Conservation (phyloP, 176 grass and related monocot species). For the Triticum timopheevii region DNA sequence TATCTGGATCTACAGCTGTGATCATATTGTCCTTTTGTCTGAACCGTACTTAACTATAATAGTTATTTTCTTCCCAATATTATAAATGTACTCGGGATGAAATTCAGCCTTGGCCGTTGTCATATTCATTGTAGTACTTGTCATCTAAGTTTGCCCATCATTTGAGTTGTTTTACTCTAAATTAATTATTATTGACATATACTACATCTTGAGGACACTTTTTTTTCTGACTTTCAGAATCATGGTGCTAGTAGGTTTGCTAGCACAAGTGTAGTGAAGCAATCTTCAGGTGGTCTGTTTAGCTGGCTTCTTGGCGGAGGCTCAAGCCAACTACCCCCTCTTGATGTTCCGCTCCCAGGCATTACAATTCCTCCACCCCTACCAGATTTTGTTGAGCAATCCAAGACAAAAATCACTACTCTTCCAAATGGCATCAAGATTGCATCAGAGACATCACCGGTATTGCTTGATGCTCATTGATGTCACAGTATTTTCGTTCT, state of each 20-base stretch:
- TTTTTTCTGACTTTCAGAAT: slow-evolving; percentile 2
- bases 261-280: slow-evolving; percentile 57
- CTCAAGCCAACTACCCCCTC: slow-evolving; percentile 47
- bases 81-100: background rate
- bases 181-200: background rate
- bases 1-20: background rate
- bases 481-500: slow-evolving; percentile 15
- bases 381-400: slow-evolving; percentile 59
- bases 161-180: slow-evolving; percentile 1
- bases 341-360: slow-evolving; percentile 55
- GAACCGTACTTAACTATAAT: background rate
- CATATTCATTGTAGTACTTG: background rate
- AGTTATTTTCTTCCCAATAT: background rate
- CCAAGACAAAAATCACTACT: slow-evolving; percentile 67
- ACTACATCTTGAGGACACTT: background rate
- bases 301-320: slow-evolving; percentile 61
- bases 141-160: background rate
- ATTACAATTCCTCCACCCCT: slow-evolving; percentile 44
- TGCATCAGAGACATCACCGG: slow-evolving; percentile 54
- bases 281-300: slow-evolving; percentile 54
- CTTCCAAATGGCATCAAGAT: slow-evolving; percentile 80
- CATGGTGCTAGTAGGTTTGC: slow-evolving; percentile 57
- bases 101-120: slow-evolving; percentile 1
- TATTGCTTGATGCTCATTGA: slow-evolving; percentile 31
- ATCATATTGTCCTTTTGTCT: background rate